A percentile compares a stretch with the other conserved stretches of the same genome.
Evolutionary conservation across 1,139 yeast genomes (phyloP).

Genomic region (Candida mesenterica): DNA sequence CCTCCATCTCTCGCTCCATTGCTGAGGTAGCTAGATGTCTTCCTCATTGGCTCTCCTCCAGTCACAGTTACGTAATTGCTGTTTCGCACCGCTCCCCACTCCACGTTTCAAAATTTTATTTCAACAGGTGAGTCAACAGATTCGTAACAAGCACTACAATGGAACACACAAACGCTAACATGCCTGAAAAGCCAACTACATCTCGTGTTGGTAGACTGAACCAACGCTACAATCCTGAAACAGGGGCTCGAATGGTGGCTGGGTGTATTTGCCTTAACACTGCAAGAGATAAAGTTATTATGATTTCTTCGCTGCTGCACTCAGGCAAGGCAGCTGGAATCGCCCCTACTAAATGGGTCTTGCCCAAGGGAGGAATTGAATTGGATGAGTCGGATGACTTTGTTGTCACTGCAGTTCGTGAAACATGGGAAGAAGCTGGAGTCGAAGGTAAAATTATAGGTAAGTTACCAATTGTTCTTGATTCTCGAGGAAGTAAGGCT

Average conservation of each 20-base stretch:
- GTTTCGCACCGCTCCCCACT: constrained; percentile 4
- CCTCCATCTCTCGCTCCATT: too few species aligned
- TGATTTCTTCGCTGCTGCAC: constrained; percentile 73
- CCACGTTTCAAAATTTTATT: constrained; percentile 5
- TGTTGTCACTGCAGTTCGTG: constrained; percentile 67
- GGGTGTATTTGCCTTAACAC: constrained; percentile 78
- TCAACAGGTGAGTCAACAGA: too few species aligned
- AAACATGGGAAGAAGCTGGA: constrained; percentile 99
- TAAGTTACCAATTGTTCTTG: constrained; percentile 65
- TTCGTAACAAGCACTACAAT: too few species aligned
- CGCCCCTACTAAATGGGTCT: constrained; percentile 52
- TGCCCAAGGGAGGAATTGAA: constrained; percentile 97
- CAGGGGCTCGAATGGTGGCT: constrained; percentile 85
- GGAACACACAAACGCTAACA: constrained; percentile 12
- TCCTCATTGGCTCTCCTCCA: too few species aligned
- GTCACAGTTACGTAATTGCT: too few species aligned
- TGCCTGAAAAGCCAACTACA: constrained; percentile 19
- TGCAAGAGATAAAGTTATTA: constrained; percentile 58
- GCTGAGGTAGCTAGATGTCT: too few species aligned
- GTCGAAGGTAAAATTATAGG: constrained; percentile 60
- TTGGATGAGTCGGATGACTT: constrained; percentile 67
- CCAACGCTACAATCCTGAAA: constrained; percentile 44
- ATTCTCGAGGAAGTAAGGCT: constrained; percentile 63
- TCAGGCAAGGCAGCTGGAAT: constrained; percentile 33
- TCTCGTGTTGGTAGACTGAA: constrained; percentile 38